Percentiles rank a stretch among this genome's conserved stretches.
Evolutionary conservation across 257 asterid species (phyloP).

Genomic region (Primulina tabacum): DNA sequence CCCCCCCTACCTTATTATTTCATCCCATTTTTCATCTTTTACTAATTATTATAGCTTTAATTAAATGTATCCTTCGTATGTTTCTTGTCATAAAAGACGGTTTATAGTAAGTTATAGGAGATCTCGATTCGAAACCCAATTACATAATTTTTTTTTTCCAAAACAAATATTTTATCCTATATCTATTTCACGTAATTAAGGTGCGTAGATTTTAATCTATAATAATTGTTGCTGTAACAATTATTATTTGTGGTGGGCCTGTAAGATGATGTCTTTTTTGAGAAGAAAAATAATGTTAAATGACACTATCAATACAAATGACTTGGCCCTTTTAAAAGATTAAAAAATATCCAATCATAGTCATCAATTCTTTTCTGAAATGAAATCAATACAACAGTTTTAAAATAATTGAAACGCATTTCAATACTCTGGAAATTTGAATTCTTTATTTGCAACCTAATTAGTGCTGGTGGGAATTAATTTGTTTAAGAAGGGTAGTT

Average conservation of each 20-base stretch:
- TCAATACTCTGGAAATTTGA: neutral
- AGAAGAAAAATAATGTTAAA: constrained; percentile 24
- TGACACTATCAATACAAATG: neutral
- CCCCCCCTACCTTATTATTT: constrained; percentile 14
- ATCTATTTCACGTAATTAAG: neutral
- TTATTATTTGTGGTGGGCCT: constrained; percentile 19
- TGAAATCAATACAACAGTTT: neutral
- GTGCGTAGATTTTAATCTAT: constrained; percentile 18
- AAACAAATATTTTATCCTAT: too few species aligned
- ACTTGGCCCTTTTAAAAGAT: neutral
- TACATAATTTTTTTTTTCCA: too few species aligned
- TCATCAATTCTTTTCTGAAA: constrained; percentile 15
- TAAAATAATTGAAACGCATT: neutral
- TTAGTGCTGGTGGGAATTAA: neutral
- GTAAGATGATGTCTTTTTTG: neutral
- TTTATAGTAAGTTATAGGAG: too few species aligned
- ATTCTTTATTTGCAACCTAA: neutral
- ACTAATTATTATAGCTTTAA: too few species aligned
- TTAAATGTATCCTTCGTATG: neutral
- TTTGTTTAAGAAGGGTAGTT: neutral
- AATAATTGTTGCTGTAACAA: neutral
- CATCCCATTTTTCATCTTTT: too few species aligned
- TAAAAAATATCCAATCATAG: constrained; percentile 18
- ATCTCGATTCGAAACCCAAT: too few species aligned
- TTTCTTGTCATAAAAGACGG: neutral